These are phyloP conservation scores for Aethionema arabicum DNA, from an alignment of 345 rosid species.

Conservation along the genomic window DNA sequence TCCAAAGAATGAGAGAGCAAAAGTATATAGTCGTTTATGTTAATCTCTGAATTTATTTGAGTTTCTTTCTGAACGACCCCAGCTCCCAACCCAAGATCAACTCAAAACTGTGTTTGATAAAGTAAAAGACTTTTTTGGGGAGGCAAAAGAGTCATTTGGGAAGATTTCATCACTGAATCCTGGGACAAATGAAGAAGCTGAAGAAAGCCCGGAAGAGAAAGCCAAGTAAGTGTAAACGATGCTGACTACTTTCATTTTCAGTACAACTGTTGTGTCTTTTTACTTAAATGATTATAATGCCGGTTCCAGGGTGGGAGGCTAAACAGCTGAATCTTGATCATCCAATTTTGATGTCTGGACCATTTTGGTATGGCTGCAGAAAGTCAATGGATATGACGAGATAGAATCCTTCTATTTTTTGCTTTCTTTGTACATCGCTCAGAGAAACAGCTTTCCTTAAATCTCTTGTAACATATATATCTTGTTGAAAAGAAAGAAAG, in stretches of 20 bases:
- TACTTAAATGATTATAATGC: constrained; percentile 6
- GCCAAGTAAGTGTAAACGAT: constrained; percentile 55
- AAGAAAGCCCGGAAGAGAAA: constrained; percentile 55
- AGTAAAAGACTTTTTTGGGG: constrained; percentile 85
- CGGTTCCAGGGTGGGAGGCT: constrained; percentile 25
- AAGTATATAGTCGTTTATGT: constrained; percentile 9
- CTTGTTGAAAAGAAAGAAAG: constrained; percentile 33
- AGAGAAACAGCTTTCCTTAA: constrained; percentile 26
- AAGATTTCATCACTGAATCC: constrained; percentile 59
- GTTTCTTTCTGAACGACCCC: constrained; percentile 21
- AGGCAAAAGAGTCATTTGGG: constrained; percentile 89
- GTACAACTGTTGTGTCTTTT: not conserved
- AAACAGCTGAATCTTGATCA: constrained; percentile 16
- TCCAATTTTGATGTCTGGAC: constrained; percentile 26
- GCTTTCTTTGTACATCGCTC: constrained; percentile 32
- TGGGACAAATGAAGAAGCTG: constrained; percentile 42
- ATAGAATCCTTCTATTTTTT: constrained; percentile 27
- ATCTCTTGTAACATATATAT: constrained; percentile 35
- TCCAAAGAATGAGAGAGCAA: not conserved
- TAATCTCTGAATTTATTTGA: constrained; percentile 6
- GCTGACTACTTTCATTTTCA: not conserved
- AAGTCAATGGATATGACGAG: constrained; percentile 23
- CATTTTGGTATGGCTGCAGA: constrained; percentile 19
- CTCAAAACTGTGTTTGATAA: constrained; percentile 88
- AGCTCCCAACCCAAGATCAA: constrained; percentile 87